Conservation (phyloP, 2,329 filamentous ascomycete species). For the Ophiostoma ulmi region DNA sequence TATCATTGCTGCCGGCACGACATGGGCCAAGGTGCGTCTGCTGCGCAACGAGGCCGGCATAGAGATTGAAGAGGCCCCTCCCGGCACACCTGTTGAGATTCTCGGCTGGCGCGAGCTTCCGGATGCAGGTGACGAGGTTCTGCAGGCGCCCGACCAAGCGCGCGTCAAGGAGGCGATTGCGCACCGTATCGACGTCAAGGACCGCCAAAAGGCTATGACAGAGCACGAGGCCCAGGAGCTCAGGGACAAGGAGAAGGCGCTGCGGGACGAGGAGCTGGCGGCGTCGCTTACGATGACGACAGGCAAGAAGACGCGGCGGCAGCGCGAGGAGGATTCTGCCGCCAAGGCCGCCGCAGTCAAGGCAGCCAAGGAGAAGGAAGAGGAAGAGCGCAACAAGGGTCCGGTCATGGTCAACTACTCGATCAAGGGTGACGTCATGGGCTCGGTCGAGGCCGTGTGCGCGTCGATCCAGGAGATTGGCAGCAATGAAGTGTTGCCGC, state of each 20-base stretch:
- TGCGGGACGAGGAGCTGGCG: not conserved
- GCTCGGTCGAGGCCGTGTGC: slow-evolving; percentile 85
- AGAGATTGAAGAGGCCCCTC: slow-evolving; percentile 66
- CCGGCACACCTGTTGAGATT: slow-evolving; percentile 85
- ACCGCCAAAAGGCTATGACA: slow-evolving; percentile 70
- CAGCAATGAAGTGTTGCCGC: slow-evolving; percentile 74
- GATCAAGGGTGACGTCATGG: slow-evolving; percentile 87
- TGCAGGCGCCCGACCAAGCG: slow-evolving; percentile 75
- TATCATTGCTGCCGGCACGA: slow-evolving; percentile 78
- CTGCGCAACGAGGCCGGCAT: slow-evolving; percentile 80
- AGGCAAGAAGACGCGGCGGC: not conserved
- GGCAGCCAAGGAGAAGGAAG: slow-evolving; percentile 33
- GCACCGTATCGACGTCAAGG: slow-evolving; percentile 66
- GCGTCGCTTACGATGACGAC: not conserved
- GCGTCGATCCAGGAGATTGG: slow-evolving; percentile 72
- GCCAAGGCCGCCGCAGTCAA: slow-evolving; percentile 40
- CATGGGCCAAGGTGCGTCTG: slow-evolving; percentile 80
- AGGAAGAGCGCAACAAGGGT: slow-evolving; percentile 30
- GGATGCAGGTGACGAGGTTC: slow-evolving; percentile 75
- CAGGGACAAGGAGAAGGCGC: slow-evolving; percentile 32
- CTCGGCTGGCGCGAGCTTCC: slow-evolving; percentile 88
- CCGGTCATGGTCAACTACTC: slow-evolving; percentile 67
- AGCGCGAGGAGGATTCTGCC: slow-evolving; percentile 20
- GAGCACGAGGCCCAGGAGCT: slow-evolving; percentile 69
- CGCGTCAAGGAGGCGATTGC: slow-evolving; percentile 65